A percentile compares a stretch with the other conserved stretches of the same genome.
Evolutionary conservation across 1,139 yeast species (phyloP).

Genomic region (Magnusiomyces clavatus): DNA sequence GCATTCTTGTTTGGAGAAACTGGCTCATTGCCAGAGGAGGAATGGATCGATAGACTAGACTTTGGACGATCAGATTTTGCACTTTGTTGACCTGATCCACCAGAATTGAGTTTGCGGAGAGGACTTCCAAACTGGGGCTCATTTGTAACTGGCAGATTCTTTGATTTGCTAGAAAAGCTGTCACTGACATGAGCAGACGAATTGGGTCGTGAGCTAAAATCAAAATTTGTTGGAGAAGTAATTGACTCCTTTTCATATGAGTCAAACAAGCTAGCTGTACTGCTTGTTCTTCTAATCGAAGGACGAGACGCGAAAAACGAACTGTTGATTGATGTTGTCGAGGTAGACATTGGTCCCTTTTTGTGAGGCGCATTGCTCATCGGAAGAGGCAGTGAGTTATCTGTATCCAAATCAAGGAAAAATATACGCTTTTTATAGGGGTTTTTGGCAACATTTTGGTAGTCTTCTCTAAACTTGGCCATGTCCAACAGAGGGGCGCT

Average conservation of each 20-base stretch:
- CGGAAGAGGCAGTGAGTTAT: not conserved
- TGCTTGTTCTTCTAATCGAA: not conserved
- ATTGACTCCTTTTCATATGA: not conserved
- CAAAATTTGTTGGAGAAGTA: not conserved
- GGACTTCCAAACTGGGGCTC: not conserved
- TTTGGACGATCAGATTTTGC: not conserved
- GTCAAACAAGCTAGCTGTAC: not conserved
- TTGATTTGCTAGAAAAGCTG: too few relatives aligned
- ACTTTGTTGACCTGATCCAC: not conserved
- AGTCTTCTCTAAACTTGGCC: conserved; percentile 19
- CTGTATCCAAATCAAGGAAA: conserved; percentile 44
- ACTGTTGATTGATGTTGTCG: not conserved
- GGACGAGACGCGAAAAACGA: not conserved
- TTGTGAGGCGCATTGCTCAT: not conserved
- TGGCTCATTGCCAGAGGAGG: too few relatives aligned
- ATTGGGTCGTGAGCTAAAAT: not conserved
- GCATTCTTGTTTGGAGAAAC: not conserved
- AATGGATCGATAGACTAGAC: not conserved
- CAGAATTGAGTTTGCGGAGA: not conserved
- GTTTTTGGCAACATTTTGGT: conserved; percentile 13
- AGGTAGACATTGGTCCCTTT: not conserved
- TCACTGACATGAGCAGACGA: too few relatives aligned
- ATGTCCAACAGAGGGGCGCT: conserved; percentile 27
- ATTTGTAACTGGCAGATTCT: too few relatives aligned
- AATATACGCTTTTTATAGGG: conserved; percentile 38